A percentile compares a stretch with the other conserved stretches of the same genome.
Conservation (phyloP, 139 green algal genomes). For the Edaphochlamys debaryana region DNA sequence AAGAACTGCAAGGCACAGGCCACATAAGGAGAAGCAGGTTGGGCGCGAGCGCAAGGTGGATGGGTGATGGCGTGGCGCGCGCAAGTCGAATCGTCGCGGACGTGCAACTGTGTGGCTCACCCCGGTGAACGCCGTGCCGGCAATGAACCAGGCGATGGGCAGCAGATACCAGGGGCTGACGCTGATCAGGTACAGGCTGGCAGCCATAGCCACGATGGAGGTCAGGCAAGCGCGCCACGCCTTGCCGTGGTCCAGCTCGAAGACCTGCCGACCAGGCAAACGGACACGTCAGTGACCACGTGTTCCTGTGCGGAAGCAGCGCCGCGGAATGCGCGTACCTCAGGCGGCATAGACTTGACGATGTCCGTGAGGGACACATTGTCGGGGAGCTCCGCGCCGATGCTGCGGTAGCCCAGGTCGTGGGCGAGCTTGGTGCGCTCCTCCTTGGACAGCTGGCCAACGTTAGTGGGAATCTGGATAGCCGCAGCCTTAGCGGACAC, state of each 20-base stretch:
- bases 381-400: conserved; percentile 89
- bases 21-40: too few relatives aligned
- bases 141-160: conserved; percentile 89
- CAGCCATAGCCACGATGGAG: conserved; percentile 69
- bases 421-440: conserved; percentile 49
- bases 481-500: conserved; percentile 25
- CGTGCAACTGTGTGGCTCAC: too few relatives aligned
- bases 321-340: too few relatives aligned
- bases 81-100: too few relatives aligned
- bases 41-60: too few relatives aligned
- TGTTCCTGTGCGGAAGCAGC: too few relatives aligned
- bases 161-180: conserved; percentile 92
- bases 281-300: too few relatives aligned
- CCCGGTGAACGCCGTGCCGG: conserved; percentile 93
- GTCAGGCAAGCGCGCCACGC: conserved; percentile 80
- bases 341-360: conserved; percentile 82
- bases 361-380: conserved; percentile 85
- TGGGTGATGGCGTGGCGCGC: too few relatives aligned
- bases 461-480: conserved; percentile 22
- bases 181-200: conserved; percentile 81
- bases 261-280: conserved; percentile 78
- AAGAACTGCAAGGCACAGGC: conserved; percentile 77
- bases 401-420: conserved; percentile 83
- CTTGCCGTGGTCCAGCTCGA: conserved; percentile 83
- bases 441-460: conserved; percentile 51